Evolutionary conservation across 2,329 filamentous ascomycete species (phyloP), one percentile per base, ranked within the genome.

Genomic region (Penicillium sp.): DNA sequence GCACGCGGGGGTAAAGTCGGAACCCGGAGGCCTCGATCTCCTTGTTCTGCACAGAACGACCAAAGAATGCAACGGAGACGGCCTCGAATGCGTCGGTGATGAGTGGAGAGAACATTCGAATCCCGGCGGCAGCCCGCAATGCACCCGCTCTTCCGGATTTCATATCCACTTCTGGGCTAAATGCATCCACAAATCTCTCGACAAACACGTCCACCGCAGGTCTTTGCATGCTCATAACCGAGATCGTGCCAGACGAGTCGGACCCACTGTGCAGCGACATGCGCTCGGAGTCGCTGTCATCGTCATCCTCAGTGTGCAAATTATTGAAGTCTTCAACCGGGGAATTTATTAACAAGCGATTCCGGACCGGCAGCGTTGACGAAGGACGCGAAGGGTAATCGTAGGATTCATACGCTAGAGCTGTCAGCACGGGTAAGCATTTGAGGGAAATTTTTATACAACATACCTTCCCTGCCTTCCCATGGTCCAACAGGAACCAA

Each of bases 81-180:
- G 71, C 69, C 43, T 74, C 68, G 48, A 73, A 74, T 0, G 73
- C 73, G 50, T 73, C 71, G 2, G 62, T 62, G 10, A 75, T 67
- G 13, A 75, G 63, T 3, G 73, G 72, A 0, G 72, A 74, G 37
- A 74, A 75, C 71, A 75, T 74, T 47, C 73, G 71, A 44, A 75
- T 74, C 14, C 63, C 68, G 0, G 73, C 73, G 5, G 72, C 73
- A 13, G 69, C 68, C 34, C 73, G 69, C 18, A 75, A 49, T 16
- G 73, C 72, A 20, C 71, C 72, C 4, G 73, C 72, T 20, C 66
- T 67, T 5, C 73, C 73, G 5, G 68, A 64, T 31, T 70, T 73
- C 2, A 61, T 49, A 42, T 73, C 69, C 5, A 75, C 72, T 38
- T 74, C 59, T 1, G 73, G 73, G 50, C 72, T 74, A 37, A 75